Percentiles rank a stretch among this genome's conserved stretches.
These are phyloP conservation scores for Xylaria flabelliformis DNA, from an alignment of 495 filamentous ascomycete genomes.

Conservation along the genomic window DNA sequence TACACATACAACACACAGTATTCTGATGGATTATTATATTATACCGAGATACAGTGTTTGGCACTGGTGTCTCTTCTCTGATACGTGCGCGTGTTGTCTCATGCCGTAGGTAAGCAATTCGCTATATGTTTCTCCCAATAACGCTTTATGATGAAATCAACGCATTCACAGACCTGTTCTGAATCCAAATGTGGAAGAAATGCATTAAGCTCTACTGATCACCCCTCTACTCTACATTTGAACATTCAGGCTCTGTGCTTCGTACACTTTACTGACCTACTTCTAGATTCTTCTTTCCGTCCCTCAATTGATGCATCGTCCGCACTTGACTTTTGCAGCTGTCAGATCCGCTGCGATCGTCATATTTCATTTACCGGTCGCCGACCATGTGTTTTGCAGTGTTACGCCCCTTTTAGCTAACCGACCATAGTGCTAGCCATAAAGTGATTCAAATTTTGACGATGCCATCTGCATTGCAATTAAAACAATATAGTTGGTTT, in stretches of 20 bases:
- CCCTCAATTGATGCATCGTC: neutral
- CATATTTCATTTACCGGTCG: neutral
- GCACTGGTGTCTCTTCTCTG: neutral
- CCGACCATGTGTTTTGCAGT: too few relatives aligned
- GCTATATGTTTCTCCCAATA: neutral
- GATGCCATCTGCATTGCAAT: too few relatives aligned
- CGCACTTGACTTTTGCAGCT: neutral
- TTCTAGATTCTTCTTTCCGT: neutral
- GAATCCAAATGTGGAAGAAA: conserved; percentile 57
- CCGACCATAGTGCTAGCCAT: too few relatives aligned
- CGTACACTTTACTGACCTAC: neutral
- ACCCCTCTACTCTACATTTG: neutral
- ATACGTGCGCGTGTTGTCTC: neutral
- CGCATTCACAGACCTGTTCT: conserved; percentile 67
- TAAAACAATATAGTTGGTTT: too few relatives aligned
- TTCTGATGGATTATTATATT: neutral
- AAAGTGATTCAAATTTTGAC: too few relatives aligned
- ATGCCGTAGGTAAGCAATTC: conserved; percentile 26
- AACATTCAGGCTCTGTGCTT: neutral
- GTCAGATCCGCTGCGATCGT: neutral
- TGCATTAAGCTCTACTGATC: conserved; percentile 51
- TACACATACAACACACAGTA: neutral
- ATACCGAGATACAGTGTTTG: neutral
- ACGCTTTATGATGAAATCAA: conserved; percentile 53
- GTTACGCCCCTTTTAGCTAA: too few relatives aligned